Base-by-base conservation (phyloP, 202 grass and related monocot genomes). In the Sporobolus alterniflorus region DNA sequence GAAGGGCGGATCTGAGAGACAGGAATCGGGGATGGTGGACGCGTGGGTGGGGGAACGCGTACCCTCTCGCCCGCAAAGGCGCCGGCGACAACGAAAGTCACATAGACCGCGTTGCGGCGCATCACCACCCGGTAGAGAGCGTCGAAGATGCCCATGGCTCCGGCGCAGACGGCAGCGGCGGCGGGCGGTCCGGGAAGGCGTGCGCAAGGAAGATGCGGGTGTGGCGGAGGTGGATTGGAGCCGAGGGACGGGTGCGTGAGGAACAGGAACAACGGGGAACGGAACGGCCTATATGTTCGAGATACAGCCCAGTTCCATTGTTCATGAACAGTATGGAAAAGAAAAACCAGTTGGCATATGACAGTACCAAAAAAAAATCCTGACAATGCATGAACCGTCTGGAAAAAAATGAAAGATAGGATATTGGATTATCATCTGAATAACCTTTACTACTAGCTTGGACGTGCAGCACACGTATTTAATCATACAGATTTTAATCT, bases 31-130 rank as follows among this genome's bases (percentile, higher is more conserved):
- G 26, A 16, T 56, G 39, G 32, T 40, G 30, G 30, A 64, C 3
- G 36, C n/a, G 30, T 28, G 42, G 61, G 24, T 34, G 42, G 61
- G 33, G 54, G 61, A 28, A 54, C 24, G 24, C 30, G 14, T 69
- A 94, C 96, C 91, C 96, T 85, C 85, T 98, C 89, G 36, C 93
- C 96, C 21, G 88, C 89, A 81, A 99, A 96, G 83, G 96, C 96
- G 22, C 96, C 96, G 41, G 89, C 91, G 55, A 96, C 87, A 69
- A 99, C 89, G 93, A 96, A 96, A 76, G 96, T 96, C 65, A 96
- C 91, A 85, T 99, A 99, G 83, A 99, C 87, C 50, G 93, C 94
- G 83, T 96, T 99, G 47, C 96, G 93, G 64, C 96, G 93, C 96
- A 99, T 99, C 12, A 99, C 87, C 47, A 99, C 91, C 25, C 93